phyloP scores from a whole-genome alignment of 2,329 filamentous ascomycete species.

The Sporothrix pseudoabietina region DNA sequence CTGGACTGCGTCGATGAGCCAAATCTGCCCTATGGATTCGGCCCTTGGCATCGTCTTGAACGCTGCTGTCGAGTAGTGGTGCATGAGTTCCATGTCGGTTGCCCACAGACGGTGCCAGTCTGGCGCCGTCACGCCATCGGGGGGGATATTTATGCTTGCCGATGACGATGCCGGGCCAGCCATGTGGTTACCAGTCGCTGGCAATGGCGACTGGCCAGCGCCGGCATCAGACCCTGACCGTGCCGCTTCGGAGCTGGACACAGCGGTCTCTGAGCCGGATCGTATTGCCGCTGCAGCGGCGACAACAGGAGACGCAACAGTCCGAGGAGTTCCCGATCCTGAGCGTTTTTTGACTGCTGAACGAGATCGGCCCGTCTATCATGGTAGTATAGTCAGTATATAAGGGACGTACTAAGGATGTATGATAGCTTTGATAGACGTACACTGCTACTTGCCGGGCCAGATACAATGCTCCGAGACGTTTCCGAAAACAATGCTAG shows the following conservation, averaged over 20 bases:
- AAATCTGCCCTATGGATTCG: conserved; percentile 38
- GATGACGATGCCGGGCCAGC: not conserved
- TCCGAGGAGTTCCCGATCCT: not conserved
- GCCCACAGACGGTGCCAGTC: conserved; percentile 42
- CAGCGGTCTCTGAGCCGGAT: not conserved
- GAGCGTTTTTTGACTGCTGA: not conserved
- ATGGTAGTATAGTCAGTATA: not conserved
- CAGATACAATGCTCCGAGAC: not conserved
- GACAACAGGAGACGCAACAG: not conserved
- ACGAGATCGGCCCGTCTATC: not conserved
- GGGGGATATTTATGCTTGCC: not conserved
- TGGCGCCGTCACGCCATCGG: not conserved
- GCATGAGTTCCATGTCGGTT: conserved; percentile 44
- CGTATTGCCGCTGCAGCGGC: not conserved
- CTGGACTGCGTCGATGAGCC: conserved; percentile 40
- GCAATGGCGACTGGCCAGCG: not conserved
- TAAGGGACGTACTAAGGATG: not conserved
- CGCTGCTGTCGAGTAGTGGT: conserved; percentile 39
- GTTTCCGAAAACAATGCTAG: not conserved
- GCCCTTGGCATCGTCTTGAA: conserved; percentile 41
- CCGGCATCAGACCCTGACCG: conserved; percentile 1
- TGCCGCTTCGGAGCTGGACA: not conserved
- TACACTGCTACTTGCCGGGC: conserved; percentile 1
- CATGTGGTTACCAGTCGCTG: not conserved
- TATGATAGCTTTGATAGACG: not conserved